These are phyloP conservation scores for Neofusicoccum ribis DNA, from an alignment of 2,329 filamentous ascomycete genomes.

Conservation along the genomic window DNA sequence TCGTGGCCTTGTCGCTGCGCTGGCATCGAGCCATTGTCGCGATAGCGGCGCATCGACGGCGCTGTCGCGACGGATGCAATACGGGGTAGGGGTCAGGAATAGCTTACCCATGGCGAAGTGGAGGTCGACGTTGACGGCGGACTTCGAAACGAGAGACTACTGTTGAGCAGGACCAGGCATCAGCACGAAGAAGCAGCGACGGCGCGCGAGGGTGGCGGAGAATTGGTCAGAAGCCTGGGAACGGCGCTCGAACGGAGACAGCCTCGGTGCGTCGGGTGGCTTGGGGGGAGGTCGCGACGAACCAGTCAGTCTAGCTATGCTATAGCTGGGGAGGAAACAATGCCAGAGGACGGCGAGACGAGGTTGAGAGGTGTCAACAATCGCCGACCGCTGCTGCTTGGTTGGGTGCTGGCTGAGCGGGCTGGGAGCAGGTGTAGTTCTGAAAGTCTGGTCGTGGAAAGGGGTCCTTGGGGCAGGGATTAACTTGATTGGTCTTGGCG, in stretches of 20 bases:
- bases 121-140: conserved; percentile 32
- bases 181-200: conserved; percentile 28
- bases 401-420: conserved; percentile 12
- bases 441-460: conserved; percentile 20
- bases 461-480: conserved; percentile 21
- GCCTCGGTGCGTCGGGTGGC: conserved; percentile 16
- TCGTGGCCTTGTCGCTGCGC: not conserved
- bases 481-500: conserved; percentile 22
- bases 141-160: conserved; percentile 37
- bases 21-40: not conserved
- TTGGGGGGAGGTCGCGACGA: conserved; percentile 27
- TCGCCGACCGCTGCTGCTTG: conserved; percentile 19
- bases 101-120: conserved; percentile 40
- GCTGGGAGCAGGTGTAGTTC: conserved; percentile 19
- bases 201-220: conserved; percentile 18
- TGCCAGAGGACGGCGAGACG: conserved; percentile 27
- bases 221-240: conserved; percentile 24
- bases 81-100: conserved; percentile 12
- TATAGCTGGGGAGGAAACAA: conserved; percentile 26
- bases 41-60: not conserved
- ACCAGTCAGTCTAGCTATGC: conserved; percentile 40
- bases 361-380: conserved; percentile 23
- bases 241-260: conserved; percentile 33
- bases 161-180: conserved; percentile 22
- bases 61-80: not conserved